Conservation (phyloP, 805 yeast genomes). For the Saccharomycopsis oosterbeekiorum region DNA sequence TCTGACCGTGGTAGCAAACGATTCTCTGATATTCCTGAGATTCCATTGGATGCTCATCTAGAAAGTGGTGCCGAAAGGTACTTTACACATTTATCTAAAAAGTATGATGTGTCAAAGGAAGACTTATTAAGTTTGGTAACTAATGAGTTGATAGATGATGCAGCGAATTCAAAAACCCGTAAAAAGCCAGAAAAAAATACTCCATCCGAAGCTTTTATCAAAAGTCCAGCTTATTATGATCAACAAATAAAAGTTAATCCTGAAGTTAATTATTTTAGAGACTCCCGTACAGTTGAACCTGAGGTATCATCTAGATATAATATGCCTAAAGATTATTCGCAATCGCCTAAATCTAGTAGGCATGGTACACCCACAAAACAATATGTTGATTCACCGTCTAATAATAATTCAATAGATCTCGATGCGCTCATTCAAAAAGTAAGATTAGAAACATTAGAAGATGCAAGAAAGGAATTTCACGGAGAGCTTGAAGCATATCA, state of each 20-base stretch:
- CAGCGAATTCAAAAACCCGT: neutral
- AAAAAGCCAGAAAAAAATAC: neutral
- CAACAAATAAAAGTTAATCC: neutral
- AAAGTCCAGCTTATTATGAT: neutral
- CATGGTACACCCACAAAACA: neutral
- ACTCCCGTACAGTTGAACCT: neutral
- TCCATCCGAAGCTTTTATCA: neutral
- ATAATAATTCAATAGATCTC: slow-evolving; percentile 10
- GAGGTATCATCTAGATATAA: neutral
- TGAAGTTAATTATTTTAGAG: neutral
- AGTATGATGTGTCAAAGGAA: neutral
- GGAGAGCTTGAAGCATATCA: slow-evolving; percentile 4
- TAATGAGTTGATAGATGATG: neutral
- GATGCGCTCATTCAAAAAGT: slow-evolving; percentile 16
- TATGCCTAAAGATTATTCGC: slow-evolving; percentile 8
- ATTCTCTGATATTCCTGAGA: neutral
- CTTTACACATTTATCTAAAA: neutral
- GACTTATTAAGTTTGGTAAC: neutral
- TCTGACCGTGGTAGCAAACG: neutral
- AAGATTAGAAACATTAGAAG: slow-evolving; percentile 21
- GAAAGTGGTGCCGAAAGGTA: neutral
- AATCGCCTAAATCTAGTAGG: slow-evolving; percentile 5
- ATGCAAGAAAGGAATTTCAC: slow-evolving; percentile 4
- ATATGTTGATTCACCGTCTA: slow-evolving; percentile 3
- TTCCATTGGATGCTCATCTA: neutral